These are phyloP conservation scores for Sherardia arvensis DNA, from an alignment of 257 asterid genomes.

Conservation along the genomic window DNA sequence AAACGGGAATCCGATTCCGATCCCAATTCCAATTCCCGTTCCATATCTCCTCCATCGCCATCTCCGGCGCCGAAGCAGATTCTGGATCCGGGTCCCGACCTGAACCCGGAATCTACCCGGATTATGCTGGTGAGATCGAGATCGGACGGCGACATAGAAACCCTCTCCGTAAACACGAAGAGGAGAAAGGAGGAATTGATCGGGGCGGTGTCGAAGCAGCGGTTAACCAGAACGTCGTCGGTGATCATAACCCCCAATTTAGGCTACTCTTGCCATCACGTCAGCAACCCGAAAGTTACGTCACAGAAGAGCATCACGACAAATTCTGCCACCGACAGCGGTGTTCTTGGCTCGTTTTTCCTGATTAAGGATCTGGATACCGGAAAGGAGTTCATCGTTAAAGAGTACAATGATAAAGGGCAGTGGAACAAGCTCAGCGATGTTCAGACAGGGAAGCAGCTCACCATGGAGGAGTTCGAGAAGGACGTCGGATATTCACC, in stretches of 20 bases:
- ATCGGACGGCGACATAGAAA: constrained; percentile 73
- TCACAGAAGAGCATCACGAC: constrained; percentile 17
- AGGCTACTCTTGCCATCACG: constrained; percentile 25
- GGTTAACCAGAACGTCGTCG: constrained; percentile 64
- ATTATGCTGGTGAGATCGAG: constrained; percentile 57
- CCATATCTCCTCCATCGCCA: not conserved
- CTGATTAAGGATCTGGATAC: constrained; percentile 88
- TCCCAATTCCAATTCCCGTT: too few species aligned
- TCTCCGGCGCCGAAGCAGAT: not conserved
- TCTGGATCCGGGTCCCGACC: not conserved
- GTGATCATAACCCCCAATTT: constrained; percentile 21
- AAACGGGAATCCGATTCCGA: too few species aligned
- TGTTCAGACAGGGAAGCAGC: constrained; percentile 79
- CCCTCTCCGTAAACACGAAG: constrained; percentile 39
- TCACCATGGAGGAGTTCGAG: constrained; percentile 88
- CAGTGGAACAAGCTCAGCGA: constrained; percentile 83
- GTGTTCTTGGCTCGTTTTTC: constrained; percentile 44
- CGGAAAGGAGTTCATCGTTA: constrained; percentile 75
- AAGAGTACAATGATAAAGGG: constrained; percentile 66
- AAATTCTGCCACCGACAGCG: constrained; percentile 21
- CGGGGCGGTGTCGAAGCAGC: constrained; percentile 61
- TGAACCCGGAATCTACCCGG: constrained; percentile 15
- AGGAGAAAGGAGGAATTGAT: constrained; percentile 67
- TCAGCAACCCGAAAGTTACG: constrained; percentile 25
- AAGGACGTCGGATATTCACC: constrained; percentile 74